Conservation (phyloP, 306 rosid species). For the Castanea mollissima region DNA sequence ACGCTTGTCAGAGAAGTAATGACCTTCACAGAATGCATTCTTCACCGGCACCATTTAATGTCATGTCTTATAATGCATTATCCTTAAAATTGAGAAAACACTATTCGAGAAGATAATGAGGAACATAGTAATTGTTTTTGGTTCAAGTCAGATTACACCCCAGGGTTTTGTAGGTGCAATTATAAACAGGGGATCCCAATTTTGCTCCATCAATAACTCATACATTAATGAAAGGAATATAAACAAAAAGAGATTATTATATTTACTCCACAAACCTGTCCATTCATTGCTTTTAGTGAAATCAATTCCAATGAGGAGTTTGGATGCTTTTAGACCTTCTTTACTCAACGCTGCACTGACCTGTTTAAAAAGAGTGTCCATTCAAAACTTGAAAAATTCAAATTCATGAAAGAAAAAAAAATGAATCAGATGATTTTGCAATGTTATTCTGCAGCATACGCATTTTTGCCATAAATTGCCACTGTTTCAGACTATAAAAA, state of each 20-base stretch:
- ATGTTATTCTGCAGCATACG: background rate
- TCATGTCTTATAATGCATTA: background rate
- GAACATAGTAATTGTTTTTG: background rate
- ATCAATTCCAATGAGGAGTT: conserved; percentile 87
- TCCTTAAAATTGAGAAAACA: background rate
- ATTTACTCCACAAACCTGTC: conserved; percentile 59
- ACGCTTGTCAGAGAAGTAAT: background rate
- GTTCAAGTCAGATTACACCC: background rate
- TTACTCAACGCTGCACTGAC: conserved; percentile 62
- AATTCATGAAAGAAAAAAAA: background rate
- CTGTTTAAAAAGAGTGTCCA: conserved; percentile 29
- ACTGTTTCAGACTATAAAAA: background rate
- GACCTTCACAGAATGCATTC: background rate
- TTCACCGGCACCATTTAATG: background rate
- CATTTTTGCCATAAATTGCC: background rate
- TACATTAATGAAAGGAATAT: background rate
- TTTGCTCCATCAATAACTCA: background rate
- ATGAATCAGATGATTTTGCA: background rate
- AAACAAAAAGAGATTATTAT: background rate
- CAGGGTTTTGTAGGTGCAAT: background rate
- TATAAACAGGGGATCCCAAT: background rate
- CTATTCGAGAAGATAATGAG: background rate
- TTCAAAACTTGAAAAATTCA: background rate
- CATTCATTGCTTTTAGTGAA: conserved; percentile 93
- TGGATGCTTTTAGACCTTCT: conserved; percentile 82